Base-by-base conservation (phyloP, 2,329 filamentous ascomycete genomes). In the Cryphonectria nitschkei region DNA sequence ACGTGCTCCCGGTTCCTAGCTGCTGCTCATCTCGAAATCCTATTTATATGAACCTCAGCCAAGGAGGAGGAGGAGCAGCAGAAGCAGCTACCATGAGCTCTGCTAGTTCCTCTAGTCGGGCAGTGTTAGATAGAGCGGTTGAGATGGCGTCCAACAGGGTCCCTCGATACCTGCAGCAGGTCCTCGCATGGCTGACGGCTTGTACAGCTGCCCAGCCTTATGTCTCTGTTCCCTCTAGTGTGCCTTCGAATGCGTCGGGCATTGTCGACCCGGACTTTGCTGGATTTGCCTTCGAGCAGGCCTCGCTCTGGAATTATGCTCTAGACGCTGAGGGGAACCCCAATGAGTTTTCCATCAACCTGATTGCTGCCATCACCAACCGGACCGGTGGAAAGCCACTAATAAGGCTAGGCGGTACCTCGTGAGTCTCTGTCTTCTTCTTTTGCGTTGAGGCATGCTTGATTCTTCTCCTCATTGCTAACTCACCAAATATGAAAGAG, bases 401-500 rank as follows among this genome's bases (percentile, higher is more conserved):
- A 62, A 81, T 81, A 52, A 75, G 80, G 16, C 73, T 81, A 3
- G 79, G 79, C 16, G 80, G 80, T 11, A 80, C 79, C 22, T 70
- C 68, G 71, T 72, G 52, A 32, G 62, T 56, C 14, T 41, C 19
- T 1, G 2, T 67, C 14, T 9, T 22, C 9, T 19, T n/a, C 22
- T 19, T 22, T 46, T 8, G 6, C 43, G 14, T 46, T 7, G 43
- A 46, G 7, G 26, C 13, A 2, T 26, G 13, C 4, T 2, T 5
- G 14, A 58, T 22, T 19, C n/a, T 32, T 4, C 41, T 14, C 2
- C 37, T 43, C 22, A 66, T 54, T 54, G 29, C 58, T 54, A 6
- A n/a, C 32, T n/a, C 1, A 32, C n/a, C 37, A 0, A n/a, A 26
- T 34, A 60, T 34, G 16, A 41, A 1, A 80, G 78, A 60, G 74